phyloP scores from a whole-genome alignment of 495 filamentous ascomycete genomes.

The Hyaloscypha finlandica region DNA sequence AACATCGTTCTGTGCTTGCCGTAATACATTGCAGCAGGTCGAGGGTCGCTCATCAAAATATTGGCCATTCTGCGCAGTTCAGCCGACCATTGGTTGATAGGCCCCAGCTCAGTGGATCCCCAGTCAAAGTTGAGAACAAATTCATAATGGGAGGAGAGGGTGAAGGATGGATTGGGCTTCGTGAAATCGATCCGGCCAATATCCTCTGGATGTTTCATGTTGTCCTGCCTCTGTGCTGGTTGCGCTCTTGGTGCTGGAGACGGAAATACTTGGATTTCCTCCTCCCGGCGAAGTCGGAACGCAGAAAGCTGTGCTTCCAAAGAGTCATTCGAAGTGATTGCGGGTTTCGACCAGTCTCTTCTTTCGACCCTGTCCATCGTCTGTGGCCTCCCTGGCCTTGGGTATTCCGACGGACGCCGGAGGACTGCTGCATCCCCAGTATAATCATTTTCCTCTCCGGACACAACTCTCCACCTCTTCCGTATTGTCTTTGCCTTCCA shows the following conservation, averaged over 20 bases:
- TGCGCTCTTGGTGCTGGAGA: background rate
- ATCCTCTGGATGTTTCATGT: background rate
- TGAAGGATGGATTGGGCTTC: background rate
- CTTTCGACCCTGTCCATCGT: background rate
- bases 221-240: background rate
- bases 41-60: slow-evolving; percentile 23
- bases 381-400: background rate
- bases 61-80: slow-evolving; percentile 24
- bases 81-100: slow-evolving; percentile 18
- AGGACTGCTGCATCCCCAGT: background rate
- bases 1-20: slow-evolving; percentile 18
- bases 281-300: slow-evolving; percentile 8
- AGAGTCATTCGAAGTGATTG: background rate
- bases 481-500: slow-evolving; percentile 19
- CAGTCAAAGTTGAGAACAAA: slow-evolving; percentile 25
- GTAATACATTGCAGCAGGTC: slow-evolving; percentile 23
- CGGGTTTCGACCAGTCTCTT: background rate
- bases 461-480: slow-evolving; percentile 22
- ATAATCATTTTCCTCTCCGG: background rate
- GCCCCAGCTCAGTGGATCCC: slow-evolving; percentile 19
- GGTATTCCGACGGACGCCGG: background rate
- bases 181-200: slow-evolving; percentile 17
- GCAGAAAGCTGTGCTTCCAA: slow-evolving; percentile 13
- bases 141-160: slow-evolving; percentile 7
- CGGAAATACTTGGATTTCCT: slow-evolving; percentile 9